These are phyloP conservation scores for Fonsecaea nubica DNA, from an alignment of 2,329 filamentous ascomycete species.

Conservation along the genomic window DNA sequence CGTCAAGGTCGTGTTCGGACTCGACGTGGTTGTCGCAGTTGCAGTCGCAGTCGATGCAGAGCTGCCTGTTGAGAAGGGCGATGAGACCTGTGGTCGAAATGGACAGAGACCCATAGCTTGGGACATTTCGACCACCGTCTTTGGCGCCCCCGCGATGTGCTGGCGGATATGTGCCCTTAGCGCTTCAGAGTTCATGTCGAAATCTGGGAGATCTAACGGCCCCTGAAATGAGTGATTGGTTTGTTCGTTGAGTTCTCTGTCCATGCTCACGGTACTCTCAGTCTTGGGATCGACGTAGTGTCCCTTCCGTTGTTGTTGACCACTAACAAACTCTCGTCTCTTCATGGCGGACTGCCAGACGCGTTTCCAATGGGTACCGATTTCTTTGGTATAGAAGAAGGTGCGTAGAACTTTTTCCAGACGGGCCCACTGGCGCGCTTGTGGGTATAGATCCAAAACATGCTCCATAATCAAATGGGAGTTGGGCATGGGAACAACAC, in stretches of 20 bases:
- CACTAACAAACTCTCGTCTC: conserved; percentile 24
- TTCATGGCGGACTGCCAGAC: conserved; percentile 32
- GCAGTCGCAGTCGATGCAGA: background rate
- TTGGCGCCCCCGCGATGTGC: conserved; percentile 30
- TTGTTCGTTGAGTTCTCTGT: background rate
- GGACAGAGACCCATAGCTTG: conserved; percentile 32
- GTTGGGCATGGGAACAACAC: conserved; percentile 32
- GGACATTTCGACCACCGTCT: conserved; percentile 25
- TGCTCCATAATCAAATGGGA: conserved; percentile 33
- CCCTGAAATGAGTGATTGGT: background rate
- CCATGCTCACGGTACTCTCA: background rate
- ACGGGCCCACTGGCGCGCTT: conserved; percentile 27
- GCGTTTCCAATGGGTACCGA: conserved; percentile 31
- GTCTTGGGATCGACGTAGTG: conserved; percentile 5
- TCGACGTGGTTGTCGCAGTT: background rate
- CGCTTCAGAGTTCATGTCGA: conserved; percentile 8
- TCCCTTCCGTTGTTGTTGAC: conserved; percentile 1
- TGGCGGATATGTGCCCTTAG: conserved; percentile 19
- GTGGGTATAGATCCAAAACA: conserved; percentile 29
- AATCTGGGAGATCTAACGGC: background rate
- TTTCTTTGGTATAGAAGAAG: conserved; percentile 34
- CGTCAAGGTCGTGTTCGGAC: background rate
- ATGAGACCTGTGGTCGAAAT: conserved; percentile 15
- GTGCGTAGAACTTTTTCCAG: conserved; percentile 31
- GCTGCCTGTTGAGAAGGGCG: background rate